Evolutionary conservation across 2,329 filamentous ascomycete genomes (phyloP).

Genomic region (Penicillium palitans): DNA sequence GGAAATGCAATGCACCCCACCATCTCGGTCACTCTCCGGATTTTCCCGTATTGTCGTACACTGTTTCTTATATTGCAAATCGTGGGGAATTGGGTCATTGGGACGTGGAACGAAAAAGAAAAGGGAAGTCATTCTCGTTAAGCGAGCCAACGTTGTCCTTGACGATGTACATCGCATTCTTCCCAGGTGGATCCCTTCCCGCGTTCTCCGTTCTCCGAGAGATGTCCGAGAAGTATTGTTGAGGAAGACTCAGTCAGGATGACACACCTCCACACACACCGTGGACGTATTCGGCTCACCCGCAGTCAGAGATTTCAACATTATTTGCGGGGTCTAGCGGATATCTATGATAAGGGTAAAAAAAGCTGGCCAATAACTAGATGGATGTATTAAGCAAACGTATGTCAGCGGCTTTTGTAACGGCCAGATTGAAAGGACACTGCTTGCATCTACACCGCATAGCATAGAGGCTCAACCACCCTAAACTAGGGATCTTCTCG

Average conservation of each 20-base stretch:
- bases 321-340: background rate
- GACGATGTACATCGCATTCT: background rate
- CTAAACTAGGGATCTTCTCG: background rate
- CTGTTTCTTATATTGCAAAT: background rate
- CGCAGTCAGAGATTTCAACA: background rate
- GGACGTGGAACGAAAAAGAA: background rate
- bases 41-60: background rate
- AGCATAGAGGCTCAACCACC: background rate
- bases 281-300: conserved; percentile 3
- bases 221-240: background rate
- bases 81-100: background rate
- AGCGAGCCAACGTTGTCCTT: background rate
- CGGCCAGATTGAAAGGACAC: background rate
- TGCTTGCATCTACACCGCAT: background rate
- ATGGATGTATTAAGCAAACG: background rate
- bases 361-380: background rate
- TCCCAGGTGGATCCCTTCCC: background rate
- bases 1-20: background rate
- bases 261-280: background rate
- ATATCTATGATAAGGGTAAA: background rate
- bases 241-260: background rate
- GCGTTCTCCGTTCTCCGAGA: background rate
- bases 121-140: background rate
- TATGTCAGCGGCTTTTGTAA: background rate
- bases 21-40: conserved; percentile 1